These are phyloP conservation scores for Flaveria sonorensis DNA, from an alignment of 129 eudicot genomes.

Conservation along the genomic window DNA sequence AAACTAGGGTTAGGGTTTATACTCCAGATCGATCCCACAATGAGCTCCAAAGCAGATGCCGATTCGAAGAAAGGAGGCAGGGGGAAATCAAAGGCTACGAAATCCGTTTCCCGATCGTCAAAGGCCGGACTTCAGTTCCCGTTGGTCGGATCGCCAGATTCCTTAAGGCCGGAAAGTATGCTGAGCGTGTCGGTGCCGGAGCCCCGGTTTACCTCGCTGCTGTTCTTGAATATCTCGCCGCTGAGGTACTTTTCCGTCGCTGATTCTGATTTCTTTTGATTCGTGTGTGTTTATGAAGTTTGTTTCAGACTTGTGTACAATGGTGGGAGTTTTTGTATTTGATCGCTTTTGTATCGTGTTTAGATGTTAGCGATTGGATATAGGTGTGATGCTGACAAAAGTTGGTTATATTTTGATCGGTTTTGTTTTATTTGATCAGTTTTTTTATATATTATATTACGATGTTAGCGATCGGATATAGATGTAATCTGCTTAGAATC, in stretches of 20 bases:
- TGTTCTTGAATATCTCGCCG: slow-evolving; percentile 76
- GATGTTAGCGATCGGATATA: too few relatives aligned
- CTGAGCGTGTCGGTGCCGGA: slow-evolving; percentile 78
- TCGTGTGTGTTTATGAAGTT: too few relatives aligned
- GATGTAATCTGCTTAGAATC: too few relatives aligned
- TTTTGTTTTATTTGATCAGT: too few relatives aligned
- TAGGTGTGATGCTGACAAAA: too few relatives aligned
- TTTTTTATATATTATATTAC: too few relatives aligned
- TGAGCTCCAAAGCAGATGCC: slow-evolving; percentile 34
- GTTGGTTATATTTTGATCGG: too few relatives aligned
- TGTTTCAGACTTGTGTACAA: too few relatives aligned
- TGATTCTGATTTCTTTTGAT: not conserved
- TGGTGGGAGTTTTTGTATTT: too few relatives aligned
- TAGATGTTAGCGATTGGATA: too few relatives aligned
- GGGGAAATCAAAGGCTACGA: slow-evolving; percentile 55
- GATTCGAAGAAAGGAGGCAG: slow-evolving; percentile 51
- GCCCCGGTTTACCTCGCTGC: slow-evolving; percentile 80
- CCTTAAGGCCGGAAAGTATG: slow-evolving; percentile 62
- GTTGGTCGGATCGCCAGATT: slow-evolving; percentile 77
- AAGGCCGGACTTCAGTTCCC: slow-evolving; percentile 88
- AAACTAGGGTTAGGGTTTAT: slow-evolving; percentile 35
- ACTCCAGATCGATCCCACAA: slow-evolving; percentile 18
- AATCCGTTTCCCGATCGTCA: slow-evolving; percentile 58
- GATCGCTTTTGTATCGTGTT: too few relatives aligned
- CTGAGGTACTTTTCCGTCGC: slow-evolving; percentile 46